A percentile compares a stretch with the other conserved stretches of the same genome.
Conservation (phyloP, 2,329 filamentous ascomycete genomes). For the Arthrobotrys conoides region DNA sequence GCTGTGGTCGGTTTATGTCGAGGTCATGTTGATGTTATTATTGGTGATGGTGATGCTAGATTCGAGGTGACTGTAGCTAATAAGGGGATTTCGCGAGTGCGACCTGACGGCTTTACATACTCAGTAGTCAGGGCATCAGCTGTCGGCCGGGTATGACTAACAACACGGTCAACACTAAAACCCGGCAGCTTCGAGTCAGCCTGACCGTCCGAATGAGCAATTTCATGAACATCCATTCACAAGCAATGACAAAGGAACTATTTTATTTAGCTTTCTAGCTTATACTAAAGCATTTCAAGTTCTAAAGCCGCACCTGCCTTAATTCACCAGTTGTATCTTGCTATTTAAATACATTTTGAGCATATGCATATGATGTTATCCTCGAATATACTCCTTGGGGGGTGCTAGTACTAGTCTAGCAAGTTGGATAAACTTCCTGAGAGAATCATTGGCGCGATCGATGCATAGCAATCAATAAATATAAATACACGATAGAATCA, state of each 20-base stretch:
- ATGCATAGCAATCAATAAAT: too few relatives aligned
- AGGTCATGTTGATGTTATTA: slow-evolving; percentile 34
- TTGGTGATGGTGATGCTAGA: slow-evolving; percentile 4
- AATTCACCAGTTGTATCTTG: too few relatives aligned
- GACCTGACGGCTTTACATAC: slow-evolving; percentile 4
- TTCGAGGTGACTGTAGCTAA: not conserved
- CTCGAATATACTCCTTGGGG: too few relatives aligned
- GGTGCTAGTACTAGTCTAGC: too few relatives aligned
- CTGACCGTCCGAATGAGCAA: slow-evolving; percentile 47
- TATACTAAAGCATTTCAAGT: not conserved
- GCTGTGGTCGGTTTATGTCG: slow-evolving; percentile 19
- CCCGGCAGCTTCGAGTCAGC: not conserved
- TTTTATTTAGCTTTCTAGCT: too few relatives aligned
- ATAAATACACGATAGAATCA: too few relatives aligned
- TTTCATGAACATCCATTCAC: not conserved
- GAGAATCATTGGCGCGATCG: too few relatives aligned
- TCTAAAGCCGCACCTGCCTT: too few relatives aligned
- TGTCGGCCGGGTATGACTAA: slow-evolving; percentile 44
- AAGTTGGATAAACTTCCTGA: too few relatives aligned
- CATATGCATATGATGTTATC: too few relatives aligned
- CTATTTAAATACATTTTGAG: too few relatives aligned
- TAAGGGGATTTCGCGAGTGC: slow-evolving; percentile 3
- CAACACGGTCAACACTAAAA: slow-evolving; percentile 50
- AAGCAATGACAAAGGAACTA: not conserved
- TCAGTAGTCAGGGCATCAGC: slow-evolving; percentile 19